Base-by-base conservation (phyloP, 257 asterid genomes). In the Leptodermis oblonga region DNA sequence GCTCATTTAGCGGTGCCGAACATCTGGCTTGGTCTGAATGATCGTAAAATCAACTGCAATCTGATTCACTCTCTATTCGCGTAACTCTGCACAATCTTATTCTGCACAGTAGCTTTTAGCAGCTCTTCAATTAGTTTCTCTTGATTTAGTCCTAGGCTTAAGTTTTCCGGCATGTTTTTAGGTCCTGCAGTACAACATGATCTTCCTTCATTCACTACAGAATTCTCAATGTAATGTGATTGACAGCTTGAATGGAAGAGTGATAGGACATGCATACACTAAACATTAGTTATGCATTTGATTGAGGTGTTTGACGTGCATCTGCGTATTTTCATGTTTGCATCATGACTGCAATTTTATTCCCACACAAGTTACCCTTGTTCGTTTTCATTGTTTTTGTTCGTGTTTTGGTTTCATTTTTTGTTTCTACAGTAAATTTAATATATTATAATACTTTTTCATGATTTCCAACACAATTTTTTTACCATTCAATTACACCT, bases 31-130 rank as follows among this genome's bases (percentile, higher is more conserved):
- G 51, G 68, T 36, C 67, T 64, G 68, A 70, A 64, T 75, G 72
- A 70, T 69, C 15, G 36, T 54, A 37, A 48, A 64, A 75, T 13
- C 75, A 42, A 63, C 63, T 75, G 75, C 68, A 42, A 14, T 41
- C 79, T 70, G 79, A 75, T 75, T 75, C 71, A 65, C 48, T 69
- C 72, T 64, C 75, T 75, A 65, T 64, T 75, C 68, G 11, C 37
- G 13, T 55, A 13, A 3, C 37, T 10, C 62, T 34, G 58, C 9
- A 30, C 25, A n/a, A 33, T 33, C 20, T 41, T 3, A 26, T 25
- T 54, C 0, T 4, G 36, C 12, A 28, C 17, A 17, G 7, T 34
- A 7, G 17, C 8, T 25, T 37, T 45, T 33, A 20, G 18, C 20
- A 1, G 46, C 15, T 12, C 22, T 43, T 45, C 12, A 45, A 39